Evolutionary conservation across 2,329 filamentous ascomycete species (phyloP).

Genomic region (Raffaelea ambrosiae): DNA sequence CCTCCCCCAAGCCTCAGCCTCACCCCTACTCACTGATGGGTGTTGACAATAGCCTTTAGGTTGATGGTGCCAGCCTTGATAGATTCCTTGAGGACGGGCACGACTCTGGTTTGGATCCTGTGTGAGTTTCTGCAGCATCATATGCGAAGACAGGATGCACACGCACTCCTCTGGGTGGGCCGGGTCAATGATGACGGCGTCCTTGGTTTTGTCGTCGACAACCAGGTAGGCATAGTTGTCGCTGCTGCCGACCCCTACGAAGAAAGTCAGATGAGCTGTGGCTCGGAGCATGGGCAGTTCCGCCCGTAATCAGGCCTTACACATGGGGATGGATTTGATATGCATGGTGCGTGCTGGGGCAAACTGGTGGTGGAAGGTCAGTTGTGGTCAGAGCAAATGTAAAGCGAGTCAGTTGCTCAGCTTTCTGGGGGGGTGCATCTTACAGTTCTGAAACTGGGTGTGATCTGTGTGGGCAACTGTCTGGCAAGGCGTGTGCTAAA

Average conservation of each 20-base stretch:
- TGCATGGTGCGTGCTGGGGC: slow-evolving; percentile 58
- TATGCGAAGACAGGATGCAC: background rate
- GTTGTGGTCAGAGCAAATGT: background rate
- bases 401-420: background rate
- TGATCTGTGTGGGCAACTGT: background rate
- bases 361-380: background rate
- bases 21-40: slow-evolving; percentile 70
- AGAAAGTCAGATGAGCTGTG: background rate
- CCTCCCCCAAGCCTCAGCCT: background rate
- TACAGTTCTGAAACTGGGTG: no score
- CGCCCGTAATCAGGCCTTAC: no score
- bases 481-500: no score
- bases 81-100: slow-evolving; percentile 62
- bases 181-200: slow-evolving; percentile 72
- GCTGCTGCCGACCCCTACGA: slow-evolving; percentile 61
- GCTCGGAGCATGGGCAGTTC: no score
- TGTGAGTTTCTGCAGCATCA: background rate
- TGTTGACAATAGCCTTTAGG: slow-evolving; percentile 85
- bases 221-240: slow-evolving; percentile 86
- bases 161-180: slow-evolving; percentile 69
- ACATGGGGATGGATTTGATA: slow-evolving; percentile 84
- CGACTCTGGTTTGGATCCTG: slow-evolving; percentile 44
- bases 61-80: slow-evolving; percentile 66
- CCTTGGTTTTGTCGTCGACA: slow-evolving; percentile 67
- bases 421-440: no score